A percentile compares a stretch with the other conserved stretches of the same genome.
phyloP scores from a whole-genome alignment of 2,329 filamentous ascomycete species.

The Cladosporium colombiae region DNA sequence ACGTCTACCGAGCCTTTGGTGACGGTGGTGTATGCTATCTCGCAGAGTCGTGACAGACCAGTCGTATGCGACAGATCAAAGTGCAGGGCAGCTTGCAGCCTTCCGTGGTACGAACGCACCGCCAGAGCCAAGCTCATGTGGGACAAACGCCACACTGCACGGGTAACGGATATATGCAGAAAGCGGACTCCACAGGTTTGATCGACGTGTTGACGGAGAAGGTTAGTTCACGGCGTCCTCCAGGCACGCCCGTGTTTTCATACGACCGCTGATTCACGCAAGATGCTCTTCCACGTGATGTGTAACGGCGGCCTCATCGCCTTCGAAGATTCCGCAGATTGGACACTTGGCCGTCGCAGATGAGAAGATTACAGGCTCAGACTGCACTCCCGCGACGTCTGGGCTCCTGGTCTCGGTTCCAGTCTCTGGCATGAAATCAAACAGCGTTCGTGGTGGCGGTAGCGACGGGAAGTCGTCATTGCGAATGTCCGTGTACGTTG shows the following conservation, averaged over 20 bases:
- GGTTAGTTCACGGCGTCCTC: not conserved
- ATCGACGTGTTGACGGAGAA: conserved; percentile 1
- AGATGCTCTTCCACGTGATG: conserved; percentile 67
- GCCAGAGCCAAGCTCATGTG: conserved; percentile 1
- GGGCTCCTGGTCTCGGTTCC: conserved; percentile 30
- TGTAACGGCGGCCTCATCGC: conserved; percentile 67
- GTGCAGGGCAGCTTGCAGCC: not conserved
- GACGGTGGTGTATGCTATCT: not conserved
- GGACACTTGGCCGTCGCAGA: conserved; percentile 54
- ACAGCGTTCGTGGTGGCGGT: conserved; percentile 33
- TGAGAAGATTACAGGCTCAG: conserved; percentile 28
- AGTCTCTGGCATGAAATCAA: conserved; percentile 30
- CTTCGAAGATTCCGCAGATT: conserved; percentile 66
- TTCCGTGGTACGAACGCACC: conserved; percentile 3
- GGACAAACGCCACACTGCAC: conserved; percentile 14
- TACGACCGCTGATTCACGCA: conserved; percentile 24
- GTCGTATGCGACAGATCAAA: not conserved
- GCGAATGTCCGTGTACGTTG: conserved; percentile 16
- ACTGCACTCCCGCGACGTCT: conserved; percentile 23
- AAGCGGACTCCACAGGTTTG: conserved; percentile 1
- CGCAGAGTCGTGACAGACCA: not conserved
- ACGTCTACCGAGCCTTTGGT: not conserved
- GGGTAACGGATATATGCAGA: conserved; percentile 5
- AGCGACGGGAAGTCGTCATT: conserved; percentile 23
- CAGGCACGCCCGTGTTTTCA: not conserved